Evolutionary conservation across 1,284 basidiomycete genomes (phyloP), one percentile per base, ranked within the genome.

Genomic region (Cutaneotrichosporon arboriforme): DNA sequence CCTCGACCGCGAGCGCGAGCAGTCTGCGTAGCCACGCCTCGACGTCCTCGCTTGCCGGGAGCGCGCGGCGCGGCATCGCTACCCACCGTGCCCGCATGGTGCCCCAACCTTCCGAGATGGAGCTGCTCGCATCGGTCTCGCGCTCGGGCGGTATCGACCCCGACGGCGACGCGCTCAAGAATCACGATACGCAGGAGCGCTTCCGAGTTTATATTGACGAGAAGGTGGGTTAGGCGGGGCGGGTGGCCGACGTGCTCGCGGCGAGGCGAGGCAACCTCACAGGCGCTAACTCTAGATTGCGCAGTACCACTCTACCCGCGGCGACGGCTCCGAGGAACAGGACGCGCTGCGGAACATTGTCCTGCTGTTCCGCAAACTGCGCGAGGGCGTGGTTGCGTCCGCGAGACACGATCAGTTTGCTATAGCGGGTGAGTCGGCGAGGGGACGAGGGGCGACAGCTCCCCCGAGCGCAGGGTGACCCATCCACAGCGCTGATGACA

Each of bases 131-230:
- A 31, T 61, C 57, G 41, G 69, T 74, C 2, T 64, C 64, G 9
- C 51, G 72, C 14, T 65, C 62, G 23, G 73, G 73, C 13, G 73
- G 73, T 0, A 64, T 68, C 42, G 73, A 68, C 1, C 66, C 61
- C 1, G 67, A 69, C 44, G 72, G 72, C 42, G 73, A 75, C 64
- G 67, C 68, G 64, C 59, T 76, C 55, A 75, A 74, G 54, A 62
- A 71, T 49, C 65, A 57, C 51, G 45, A 8, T 0, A 63, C 60
- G 9, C 74, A 76, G 49, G 64, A 68, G 41, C 55, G 58, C 26
- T 73, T 69, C 52, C 55, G 71, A 37, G 33, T 23, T 18, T 76
- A 71, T 48, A 74, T 76, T 39, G 67, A 72, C 20, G 62, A 67
- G 23, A 60, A 66, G 58, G 69, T 73, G 35, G 31, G 67, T 61